Percentiles rank a stretch among this genome's conserved stretches.
Evolutionary conservation across 139 green algal genomes (phyloP).

Genomic region (Chlamydomonas sphaeroides): DNA sequence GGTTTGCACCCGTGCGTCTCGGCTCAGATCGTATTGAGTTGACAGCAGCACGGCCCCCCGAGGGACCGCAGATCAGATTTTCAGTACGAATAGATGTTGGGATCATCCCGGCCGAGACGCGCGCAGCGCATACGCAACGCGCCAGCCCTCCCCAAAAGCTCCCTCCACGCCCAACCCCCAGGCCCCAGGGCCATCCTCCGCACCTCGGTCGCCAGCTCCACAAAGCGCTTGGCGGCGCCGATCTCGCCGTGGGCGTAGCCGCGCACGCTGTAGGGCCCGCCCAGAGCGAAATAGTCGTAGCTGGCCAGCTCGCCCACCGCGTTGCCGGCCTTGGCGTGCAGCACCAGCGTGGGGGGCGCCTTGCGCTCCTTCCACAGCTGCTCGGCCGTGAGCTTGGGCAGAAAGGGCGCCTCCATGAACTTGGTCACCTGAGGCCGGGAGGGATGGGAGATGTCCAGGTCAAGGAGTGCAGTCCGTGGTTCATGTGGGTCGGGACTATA

Average conservation of each 20-base stretch:
- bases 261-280: slow-evolving; percentile 92
- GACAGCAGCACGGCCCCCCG: neutral
- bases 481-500: no score
- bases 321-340: slow-evolving; percentile 52
- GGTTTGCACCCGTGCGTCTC: no score
- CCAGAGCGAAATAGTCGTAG: slow-evolving; percentile 96
- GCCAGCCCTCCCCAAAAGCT: no score
- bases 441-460: no score
- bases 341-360: slow-evolving; percentile 69
- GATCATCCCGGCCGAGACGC: no score
- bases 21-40: neutral
- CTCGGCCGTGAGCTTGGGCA: slow-evolving; percentile 57
- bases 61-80: neutral
- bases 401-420: slow-evolving; percentile 67
- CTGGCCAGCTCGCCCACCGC: slow-evolving; percentile 89
- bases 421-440: no score
- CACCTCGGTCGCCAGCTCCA: slow-evolving; percentile 87
- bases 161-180: neutral
- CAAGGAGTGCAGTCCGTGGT: no score
- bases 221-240: slow-evolving; percentile 76
- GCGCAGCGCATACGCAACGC: no score
- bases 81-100: slow-evolving; percentile 21
- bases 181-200: slow-evolving; percentile 53
- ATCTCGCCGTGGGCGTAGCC: slow-evolving; percentile 96
- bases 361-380: slow-evolving; percentile 64